These are phyloP conservation scores for Clonostachys chloroleuca DNA, from an alignment of 2,329 filamentous ascomycete species.

Conservation along the genomic window DNA sequence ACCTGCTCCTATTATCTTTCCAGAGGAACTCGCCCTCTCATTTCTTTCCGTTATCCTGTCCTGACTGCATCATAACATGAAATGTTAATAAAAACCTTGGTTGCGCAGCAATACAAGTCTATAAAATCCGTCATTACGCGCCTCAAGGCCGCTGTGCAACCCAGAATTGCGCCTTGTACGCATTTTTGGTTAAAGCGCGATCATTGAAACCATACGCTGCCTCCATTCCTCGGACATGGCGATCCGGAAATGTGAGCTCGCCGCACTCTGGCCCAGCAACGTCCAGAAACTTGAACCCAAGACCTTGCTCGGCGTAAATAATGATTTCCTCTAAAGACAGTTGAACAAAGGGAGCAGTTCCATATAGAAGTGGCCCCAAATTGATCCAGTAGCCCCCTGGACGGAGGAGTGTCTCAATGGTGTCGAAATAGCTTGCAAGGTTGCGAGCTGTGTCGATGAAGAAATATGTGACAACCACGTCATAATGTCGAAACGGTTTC, in stretches of 20 bases:
- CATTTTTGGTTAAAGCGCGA: conserved; percentile 43
- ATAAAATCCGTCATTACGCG: no score
- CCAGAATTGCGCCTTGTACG: conserved; percentile 52
- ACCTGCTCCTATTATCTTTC: no score
- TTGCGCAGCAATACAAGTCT: no score
- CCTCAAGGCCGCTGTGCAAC: conserved; percentile 23
- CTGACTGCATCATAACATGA: no score
- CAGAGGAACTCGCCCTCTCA: no score
- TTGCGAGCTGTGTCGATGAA: conserved; percentile 59
- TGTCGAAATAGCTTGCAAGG: conserved; percentile 48
- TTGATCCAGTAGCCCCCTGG: conserved; percentile 50
- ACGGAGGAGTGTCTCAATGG: conserved; percentile 39
- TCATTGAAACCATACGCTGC: conserved; percentile 49
- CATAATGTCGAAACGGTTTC: conserved; percentile 22
- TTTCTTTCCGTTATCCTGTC: no score
- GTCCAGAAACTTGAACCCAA: conserved; percentile 48
- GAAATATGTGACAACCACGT: conserved; percentile 50
- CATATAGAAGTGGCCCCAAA: conserved; percentile 50
- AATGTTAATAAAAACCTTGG: no score
- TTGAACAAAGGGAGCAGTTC: conserved; percentile 48
- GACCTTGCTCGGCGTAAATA: conserved; percentile 33
- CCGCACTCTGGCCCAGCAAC: conserved; percentile 30
- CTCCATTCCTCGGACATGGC: conserved; percentile 36
- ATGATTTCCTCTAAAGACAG: conserved; percentile 50
- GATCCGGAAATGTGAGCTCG: conserved; percentile 30